Evolutionary conservation across 2,329 filamentous ascomycete genomes (phyloP), one percentile per base, ranked within the genome.

Genomic region (Ophiostoma sp.): DNA sequence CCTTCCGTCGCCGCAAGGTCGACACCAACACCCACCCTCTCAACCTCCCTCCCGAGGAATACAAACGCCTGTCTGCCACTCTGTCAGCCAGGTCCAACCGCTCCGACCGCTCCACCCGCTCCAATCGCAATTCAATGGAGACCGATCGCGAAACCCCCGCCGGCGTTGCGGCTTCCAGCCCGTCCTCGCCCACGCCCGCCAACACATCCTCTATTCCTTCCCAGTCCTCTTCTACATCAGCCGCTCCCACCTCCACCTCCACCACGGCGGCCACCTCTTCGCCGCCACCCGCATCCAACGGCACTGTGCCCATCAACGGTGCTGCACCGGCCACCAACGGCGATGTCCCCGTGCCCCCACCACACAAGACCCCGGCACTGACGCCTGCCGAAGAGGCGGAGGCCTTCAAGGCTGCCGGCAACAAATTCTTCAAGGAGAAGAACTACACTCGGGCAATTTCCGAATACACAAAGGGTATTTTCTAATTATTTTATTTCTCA

Each of bases 371-470:
- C 36, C 87, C 85, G 76, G 85, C 86, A 64, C 84, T 84, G 70
- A 89, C 85, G 77, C 87, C 86, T 62, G 81, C 82, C 60, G 91
- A 94, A 69, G 92, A 97, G 77, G 93, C 94, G 35, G 95, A 99
- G 81, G 85, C 88, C 15, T 97, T 90, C 86, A 99, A 99, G 84
- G 87, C 91, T 75, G 88, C 92, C 1, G 95, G 95, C 71, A 99
- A 99, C 83, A 95, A 95, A 77, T 94, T 92, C 77, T 99, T 97
- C 86, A 98, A 97, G 83, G 92, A 94, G 73, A 92, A 90, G 78
- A 92, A 97, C 77, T 99, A 94, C 79, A 82, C 85, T 72, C 90
- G 91, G 77, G 94, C 95, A 33, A 94, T 98, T 78, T 87, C 91
- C 75, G 93, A 97, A 80, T 99, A 98, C 80, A 92, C 91, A 75